Base-by-base conservation (phyloP, 2,329 filamentous ascomycete species). In the Diaporthe citrichinensis region DNA sequence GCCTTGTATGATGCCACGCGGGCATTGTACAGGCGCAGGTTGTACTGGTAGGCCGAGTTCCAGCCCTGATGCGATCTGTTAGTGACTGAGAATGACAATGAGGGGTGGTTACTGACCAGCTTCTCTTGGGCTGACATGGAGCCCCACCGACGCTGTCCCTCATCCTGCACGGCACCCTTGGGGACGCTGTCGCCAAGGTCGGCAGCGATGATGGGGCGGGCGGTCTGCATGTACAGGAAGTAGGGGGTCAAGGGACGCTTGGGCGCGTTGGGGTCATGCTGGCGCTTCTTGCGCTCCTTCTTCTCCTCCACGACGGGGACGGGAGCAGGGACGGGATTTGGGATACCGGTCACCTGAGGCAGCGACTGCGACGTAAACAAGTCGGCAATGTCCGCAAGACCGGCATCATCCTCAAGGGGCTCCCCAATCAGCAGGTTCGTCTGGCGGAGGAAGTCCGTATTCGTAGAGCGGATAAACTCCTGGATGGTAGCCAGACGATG, bases 241-340 rank as follows among this genome's bases (percentile, higher is more conserved):
- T 97, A 98, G 3, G 96, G 95, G 8, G 96, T 98, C 82, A 98
- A 85, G 12, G 96, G 96, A 69, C 96, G 92, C 91, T 98, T 98
- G 76, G 96, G 96, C 9, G 96, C 96, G 84, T 98, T 98, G 79
- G 96, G 96, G 84, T 98, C 96, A 81, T 94, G 92, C 57, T 92
- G 92, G 77, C 93, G 91, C 89, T 96, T 96, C 90, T 97, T 96
- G 85, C 94, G 93, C 89, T 97, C 95, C 90, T 95, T 95, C 90
- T 95, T 94, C 84, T 92, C 91, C 81, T 92, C 90, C 14, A 87
- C 89, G 1, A 85, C 86, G 34, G 89, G 88, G 17, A 84, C 84
- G 41, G 83, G 79, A 72, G 85, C 80, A 57, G 83, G 79, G 71
- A 84, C 78, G 28, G 86, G 82, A 71, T 85, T 83, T n/a, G 79